phyloP scores from a whole-genome alignment of 2,329 filamentous ascomycete species.

The Colletotrichum magnum region DNA sequence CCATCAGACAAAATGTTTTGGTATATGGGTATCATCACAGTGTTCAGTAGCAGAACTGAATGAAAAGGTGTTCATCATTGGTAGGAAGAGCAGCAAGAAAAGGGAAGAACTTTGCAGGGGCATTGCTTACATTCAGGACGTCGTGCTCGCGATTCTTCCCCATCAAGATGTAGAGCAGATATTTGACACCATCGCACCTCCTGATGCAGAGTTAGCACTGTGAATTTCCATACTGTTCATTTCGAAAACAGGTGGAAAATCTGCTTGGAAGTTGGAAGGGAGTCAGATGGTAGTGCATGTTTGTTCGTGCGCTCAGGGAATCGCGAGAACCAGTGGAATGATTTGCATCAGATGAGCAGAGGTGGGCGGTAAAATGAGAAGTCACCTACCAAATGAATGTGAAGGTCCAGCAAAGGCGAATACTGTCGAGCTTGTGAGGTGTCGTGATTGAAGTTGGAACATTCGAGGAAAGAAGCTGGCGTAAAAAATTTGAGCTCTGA shows the following conservation, averaged over 20 bases:
- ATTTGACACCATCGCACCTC: no score
- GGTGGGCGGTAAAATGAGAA: slow-evolving; percentile 16
- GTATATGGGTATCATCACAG: slow-evolving; percentile 76
- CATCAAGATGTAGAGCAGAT: background rate
- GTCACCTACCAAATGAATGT: slow-evolving; percentile 43
- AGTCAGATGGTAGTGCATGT: slow-evolving; percentile 86
- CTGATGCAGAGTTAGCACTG: background rate
- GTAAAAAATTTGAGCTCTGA: slow-evolving; percentile 42
- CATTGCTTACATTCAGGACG: background rate
- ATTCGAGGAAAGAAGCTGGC: background rate
- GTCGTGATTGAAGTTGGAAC: background rate
- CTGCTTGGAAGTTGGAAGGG: background rate
- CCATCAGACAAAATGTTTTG: slow-evolving; percentile 65
- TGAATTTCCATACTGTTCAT: background rate
- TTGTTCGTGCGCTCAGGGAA: slow-evolving; percentile 72
- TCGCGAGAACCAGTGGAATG: slow-evolving; percentile 73
- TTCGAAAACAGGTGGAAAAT: background rate
- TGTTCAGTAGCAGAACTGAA: slow-evolving; percentile 85
- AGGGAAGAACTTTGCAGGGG: background rate
- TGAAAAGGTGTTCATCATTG: slow-evolving; percentile 75
- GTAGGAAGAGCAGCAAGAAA: slow-evolving; percentile 45
- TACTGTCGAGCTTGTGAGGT: background rate
- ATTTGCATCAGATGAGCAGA: slow-evolving; percentile 61
- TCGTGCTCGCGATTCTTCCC: background rate
- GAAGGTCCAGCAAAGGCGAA: background rate